Percentiles rank a stretch among this genome's conserved stretches.
phyloP scores from a whole-genome alignment of 495 filamentous ascomycete genomes.

The Entonaema liquescens region DNA sequence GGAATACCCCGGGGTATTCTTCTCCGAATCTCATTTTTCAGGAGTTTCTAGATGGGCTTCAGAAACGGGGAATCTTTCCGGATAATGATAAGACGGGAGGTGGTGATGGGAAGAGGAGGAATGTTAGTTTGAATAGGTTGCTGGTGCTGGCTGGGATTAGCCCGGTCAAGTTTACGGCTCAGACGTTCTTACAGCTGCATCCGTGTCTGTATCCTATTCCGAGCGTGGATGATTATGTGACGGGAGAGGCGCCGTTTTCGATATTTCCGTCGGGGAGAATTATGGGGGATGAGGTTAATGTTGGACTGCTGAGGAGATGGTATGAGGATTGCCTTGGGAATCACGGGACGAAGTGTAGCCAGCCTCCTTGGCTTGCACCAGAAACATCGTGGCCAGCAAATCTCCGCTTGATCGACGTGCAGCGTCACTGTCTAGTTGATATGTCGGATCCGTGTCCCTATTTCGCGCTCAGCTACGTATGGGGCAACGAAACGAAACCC shows the following conservation, averaged over 20 bases:
- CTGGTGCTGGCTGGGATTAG: not conserved
- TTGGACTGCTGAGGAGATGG: slow-evolving; percentile 1
- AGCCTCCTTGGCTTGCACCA: not conserved
- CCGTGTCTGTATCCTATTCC: not conserved
- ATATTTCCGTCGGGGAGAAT: slow-evolving; percentile 22
- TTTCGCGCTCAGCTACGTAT: slow-evolving; percentile 28
- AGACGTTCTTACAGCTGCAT: not conserved
- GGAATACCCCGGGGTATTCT: not conserved
- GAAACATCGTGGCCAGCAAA: not conserved
- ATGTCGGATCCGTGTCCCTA: not conserved
- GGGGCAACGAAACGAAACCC: slow-evolving; percentile 19
- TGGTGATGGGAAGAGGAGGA: not conserved
- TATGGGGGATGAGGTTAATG: slow-evolving; percentile 6
- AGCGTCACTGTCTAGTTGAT: not conserved
- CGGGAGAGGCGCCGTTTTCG: slow-evolving; percentile 18
- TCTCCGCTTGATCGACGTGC: not conserved
- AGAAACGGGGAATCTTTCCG: not conserved
- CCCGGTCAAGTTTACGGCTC: not conserved
- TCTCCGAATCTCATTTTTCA: not conserved
- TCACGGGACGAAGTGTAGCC: not conserved
- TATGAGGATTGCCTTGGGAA: not conserved
- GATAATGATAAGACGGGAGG: not conserved
- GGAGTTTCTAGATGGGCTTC: not conserved
- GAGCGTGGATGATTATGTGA: not conserved
- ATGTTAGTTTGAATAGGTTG: not conserved